Evolutionary conservation across 306 rosid species (phyloP), one percentile per base, ranked within the genome.

Genomic region (Vigna unguiculata): DNA sequence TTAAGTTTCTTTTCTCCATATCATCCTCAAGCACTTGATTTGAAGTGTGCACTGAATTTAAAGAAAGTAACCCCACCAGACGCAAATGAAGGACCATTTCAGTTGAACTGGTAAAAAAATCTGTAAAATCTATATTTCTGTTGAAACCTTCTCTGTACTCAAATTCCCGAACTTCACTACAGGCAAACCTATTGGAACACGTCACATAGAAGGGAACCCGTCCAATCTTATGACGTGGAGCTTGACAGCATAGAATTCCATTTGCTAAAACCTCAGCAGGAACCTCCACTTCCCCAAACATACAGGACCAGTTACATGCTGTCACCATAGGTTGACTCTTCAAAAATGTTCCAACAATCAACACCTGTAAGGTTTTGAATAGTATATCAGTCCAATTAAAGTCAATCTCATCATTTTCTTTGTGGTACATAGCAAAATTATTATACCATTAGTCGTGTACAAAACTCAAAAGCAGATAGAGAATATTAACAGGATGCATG

Each of bases 221-320:
- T 69, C 95, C 98, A 55, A 71, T 84, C 43, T 79, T 71, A 76
- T 81, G 91, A 60, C 88, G 86, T n/a, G 98, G 98, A 83, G 96
- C 93, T 38, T 47, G 81, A 86, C 98, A 93, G 84, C 86, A 81
- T 76, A 93, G 86, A 83, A 89, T 83, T 30, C 98, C 98, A 73
- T 82, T 78, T 12, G 89, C 89, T 84, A 93, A 78, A 83, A 91
- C 84, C 81, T 79, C 85, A 6, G 96, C 98, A 58, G 96, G 88
- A 81, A 91, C 96, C 85, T 93, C 98, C 47, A 91, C 88, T 87
- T 93, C 98, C 76, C 98, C 98, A 74, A 91, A 93, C 98, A 93
- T 93, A 77, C 98, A 91, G 43, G 95, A 93, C 96, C 96, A 93
- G 45, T 86, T 80, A 75, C 85, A 81, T 54, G 81, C 71, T 66